Percentiles rank a stretch among this genome's conserved stretches.
Conservation (phyloP, 768 basidiomycete species). For the Gyrodon lividus region DNA sequence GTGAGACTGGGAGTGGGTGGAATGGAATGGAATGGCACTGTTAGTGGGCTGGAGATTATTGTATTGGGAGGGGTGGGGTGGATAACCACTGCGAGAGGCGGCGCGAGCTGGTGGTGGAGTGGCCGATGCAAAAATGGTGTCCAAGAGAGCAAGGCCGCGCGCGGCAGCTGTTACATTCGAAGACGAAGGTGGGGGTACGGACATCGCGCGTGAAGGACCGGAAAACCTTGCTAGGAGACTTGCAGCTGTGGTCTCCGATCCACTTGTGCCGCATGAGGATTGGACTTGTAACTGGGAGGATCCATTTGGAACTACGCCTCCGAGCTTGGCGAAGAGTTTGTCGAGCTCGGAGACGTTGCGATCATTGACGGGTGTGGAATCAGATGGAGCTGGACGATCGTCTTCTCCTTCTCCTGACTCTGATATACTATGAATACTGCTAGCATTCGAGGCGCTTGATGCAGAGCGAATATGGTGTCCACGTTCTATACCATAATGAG, state of each 20-base stretch:
- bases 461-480: constrained; percentile 28
- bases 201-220: constrained; percentile 35
- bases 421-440: constrained; percentile 35
- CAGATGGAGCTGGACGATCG: constrained; percentile 10
- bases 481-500: constrained; percentile 21
- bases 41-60: constrained; percentile 11
- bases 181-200: constrained; percentile 29
- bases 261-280: constrained; percentile 21
- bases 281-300: constrained; percentile 14
- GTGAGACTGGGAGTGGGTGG: constrained; percentile 10
- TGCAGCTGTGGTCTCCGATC: constrained; percentile 36
- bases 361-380: constrained; percentile 13
- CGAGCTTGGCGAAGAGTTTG: constrained; percentile 43
- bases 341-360: constrained; percentile 39
- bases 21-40: constrained; percentile 3
- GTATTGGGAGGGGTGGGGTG: constrained; percentile 18
- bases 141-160: constrained; percentile 60
- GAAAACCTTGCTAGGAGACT: constrained; percentile 51
- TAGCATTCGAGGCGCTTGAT: constrained; percentile 34
- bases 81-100: constrained; percentile 15
- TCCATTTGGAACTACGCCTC: constrained; percentile 2
- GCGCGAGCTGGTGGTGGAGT: constrained; percentile 26
- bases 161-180: constrained; percentile 27
- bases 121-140: constrained; percentile 76
- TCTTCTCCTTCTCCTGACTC: constrained; percentile 33